Evolutionary conservation across 768 basidiomycete species (phyloP).

Genomic region (Candolleomyces aberdarensis): DNA sequence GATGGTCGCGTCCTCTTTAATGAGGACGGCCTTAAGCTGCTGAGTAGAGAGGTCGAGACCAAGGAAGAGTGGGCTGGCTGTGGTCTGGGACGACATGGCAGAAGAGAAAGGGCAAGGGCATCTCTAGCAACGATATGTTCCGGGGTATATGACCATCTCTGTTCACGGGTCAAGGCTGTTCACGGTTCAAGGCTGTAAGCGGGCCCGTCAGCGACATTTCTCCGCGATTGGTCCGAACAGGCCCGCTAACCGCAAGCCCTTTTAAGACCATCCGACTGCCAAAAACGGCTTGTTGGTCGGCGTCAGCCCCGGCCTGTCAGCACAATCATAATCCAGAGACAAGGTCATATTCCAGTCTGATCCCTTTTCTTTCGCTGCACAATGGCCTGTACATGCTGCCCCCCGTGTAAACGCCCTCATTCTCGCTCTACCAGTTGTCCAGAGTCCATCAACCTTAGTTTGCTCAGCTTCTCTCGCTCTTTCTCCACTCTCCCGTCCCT

Average conservation of each 20-base stretch:
- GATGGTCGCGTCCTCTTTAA: slow-evolving; percentile 52
- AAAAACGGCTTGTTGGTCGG: not conserved
- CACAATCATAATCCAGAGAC: not conserved
- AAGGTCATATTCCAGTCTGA: too few species aligned
- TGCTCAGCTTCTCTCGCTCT: slow-evolving; percentile 2
- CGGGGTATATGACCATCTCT: not conserved
- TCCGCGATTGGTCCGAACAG: slow-evolving; percentile 2
- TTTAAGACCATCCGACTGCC: not conserved
- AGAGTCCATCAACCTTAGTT: slow-evolving; percentile 1
- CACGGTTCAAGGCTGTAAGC: too few species aligned
- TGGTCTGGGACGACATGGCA: not conserved
- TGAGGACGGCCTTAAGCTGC: slow-evolving; percentile 73
- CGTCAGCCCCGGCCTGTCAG: slow-evolving; percentile 2
- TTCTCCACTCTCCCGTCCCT: slow-evolving; percentile 1
- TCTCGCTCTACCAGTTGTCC: not conserved
- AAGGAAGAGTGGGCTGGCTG: slow-evolving; percentile 46
- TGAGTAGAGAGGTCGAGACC: slow-evolving; percentile 89
- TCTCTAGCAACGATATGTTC: not conserved
- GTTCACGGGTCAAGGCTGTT: too few species aligned
- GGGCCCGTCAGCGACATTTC: slow-evolving; percentile 6
- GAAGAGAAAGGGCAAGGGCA: not conserved
- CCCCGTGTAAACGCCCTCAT: not conserved
- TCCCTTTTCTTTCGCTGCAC: not conserved
- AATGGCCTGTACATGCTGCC: not conserved
- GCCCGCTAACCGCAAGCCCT: not conserved